These are phyloP conservation scores for Fonsecaea nubica DNA, from an alignment of 2,329 filamentous ascomycete species.

Conservation along the genomic window DNA sequence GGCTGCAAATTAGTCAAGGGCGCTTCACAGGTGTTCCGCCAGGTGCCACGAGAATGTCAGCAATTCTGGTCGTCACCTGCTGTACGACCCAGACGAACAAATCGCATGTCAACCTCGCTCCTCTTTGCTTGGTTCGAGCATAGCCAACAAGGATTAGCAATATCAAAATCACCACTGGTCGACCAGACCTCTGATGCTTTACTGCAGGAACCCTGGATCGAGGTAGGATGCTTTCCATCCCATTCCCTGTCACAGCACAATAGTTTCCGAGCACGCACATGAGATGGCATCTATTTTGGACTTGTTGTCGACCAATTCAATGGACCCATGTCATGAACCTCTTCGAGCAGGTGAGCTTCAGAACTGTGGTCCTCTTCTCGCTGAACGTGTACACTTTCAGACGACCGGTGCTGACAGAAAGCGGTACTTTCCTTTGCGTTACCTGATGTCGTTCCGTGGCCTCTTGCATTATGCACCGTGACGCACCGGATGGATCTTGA, in stretches of 20 bases:
- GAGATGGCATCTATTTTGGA: not conserved
- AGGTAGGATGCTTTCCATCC: not conserved
- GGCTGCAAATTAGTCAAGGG: slow-evolving; percentile 1
- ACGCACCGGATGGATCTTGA: not conserved
- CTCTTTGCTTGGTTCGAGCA: not conserved
- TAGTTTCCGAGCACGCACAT: not conserved
- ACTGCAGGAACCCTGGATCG: not conserved
- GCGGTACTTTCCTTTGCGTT: not conserved
- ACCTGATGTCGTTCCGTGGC: slow-evolving; percentile 1
- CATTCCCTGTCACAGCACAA: not conserved
- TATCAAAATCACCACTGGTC: not conserved
- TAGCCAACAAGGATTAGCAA: not conserved
- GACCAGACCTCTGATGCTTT: not conserved
- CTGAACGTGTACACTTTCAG: not conserved
- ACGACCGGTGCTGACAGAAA: not conserved
- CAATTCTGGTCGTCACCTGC: not conserved
- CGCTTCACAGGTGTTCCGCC: not conserved
- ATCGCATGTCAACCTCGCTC: not conserved
- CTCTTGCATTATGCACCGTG: slow-evolving; percentile 1
- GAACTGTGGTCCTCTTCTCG: not conserved
- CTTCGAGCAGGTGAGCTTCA: not conserved
- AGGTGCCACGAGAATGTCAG: not conserved
- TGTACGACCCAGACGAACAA: not conserved
- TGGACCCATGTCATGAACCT: not conserved
- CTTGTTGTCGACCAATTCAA: not conserved